Evolutionary conservation across 139 green algal genomes (phyloP).

Genomic region (Zygnema cylindricum): DNA sequence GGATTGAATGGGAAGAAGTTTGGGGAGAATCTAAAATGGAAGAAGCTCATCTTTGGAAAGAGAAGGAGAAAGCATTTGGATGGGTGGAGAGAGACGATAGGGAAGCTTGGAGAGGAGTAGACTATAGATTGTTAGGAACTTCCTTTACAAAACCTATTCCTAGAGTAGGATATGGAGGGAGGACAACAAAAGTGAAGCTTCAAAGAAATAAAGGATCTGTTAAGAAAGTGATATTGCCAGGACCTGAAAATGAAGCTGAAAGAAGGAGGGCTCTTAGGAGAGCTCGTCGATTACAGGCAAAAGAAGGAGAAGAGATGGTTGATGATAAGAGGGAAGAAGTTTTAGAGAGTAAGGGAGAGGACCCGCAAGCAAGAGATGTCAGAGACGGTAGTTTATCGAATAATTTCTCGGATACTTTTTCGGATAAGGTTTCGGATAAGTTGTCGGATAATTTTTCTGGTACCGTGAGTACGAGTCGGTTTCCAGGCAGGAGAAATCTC

Average conservation of each 20-base stretch:
- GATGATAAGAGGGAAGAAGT: background rate
- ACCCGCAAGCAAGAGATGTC: background rate
- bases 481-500: background rate
- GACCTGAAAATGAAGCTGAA: background rate
- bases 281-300: background rate
- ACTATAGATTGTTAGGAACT: background rate
- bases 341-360: background rate
- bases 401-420: too few relatives aligned
- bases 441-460: too few relatives aligned
- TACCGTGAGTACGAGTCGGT: background rate
- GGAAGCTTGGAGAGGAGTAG: conserved; percentile 4
- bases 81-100: background rate
- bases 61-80: background rate
- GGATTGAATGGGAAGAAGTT: conserved; percentile 17
- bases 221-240: background rate
- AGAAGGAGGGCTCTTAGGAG: background rate
- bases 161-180: background rate
- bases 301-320: background rate
- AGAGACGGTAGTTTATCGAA: background rate
- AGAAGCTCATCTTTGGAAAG: background rate
- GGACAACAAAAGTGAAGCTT: background rate
- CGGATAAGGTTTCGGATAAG: too few relatives aligned
- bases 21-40: background rate
- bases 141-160: conserved; percentile 16
- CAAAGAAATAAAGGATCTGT: background rate